These are phyloP conservation scores for Lyophyllum semitale DNA, from an alignment of 768 basidiomycete genomes.

Conservation along the genomic window DNA sequence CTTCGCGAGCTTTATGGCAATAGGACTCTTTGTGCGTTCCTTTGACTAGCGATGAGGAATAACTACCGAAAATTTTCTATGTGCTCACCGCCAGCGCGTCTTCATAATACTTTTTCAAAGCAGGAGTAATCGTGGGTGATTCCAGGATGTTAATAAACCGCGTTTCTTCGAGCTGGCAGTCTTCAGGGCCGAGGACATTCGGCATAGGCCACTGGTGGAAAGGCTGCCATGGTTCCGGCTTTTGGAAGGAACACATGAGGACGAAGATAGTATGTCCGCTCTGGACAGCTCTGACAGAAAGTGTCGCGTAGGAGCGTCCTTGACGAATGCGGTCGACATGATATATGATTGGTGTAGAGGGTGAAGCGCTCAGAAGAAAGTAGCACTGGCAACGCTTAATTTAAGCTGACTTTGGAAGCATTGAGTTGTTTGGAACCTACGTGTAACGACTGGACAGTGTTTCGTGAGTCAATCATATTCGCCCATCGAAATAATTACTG, in stretches of 20 bases:
- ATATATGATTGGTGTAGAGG: slow-evolving; percentile 75
- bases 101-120: slow-evolving; percentile 32
- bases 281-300: slow-evolving; percentile 61
- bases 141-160: slow-evolving; percentile 31
- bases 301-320: slow-evolving; percentile 73
- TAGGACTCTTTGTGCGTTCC: slow-evolving; percentile 71
- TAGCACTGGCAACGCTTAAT: slow-evolving; percentile 59
- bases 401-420: background rate
- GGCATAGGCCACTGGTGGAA: slow-evolving; percentile 72
- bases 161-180: slow-evolving; percentile 62
- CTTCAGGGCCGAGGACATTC: slow-evolving; percentile 54
- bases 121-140: slow-evolving; percentile 32
- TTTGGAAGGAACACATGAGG: slow-evolving; percentile 82
- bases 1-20: slow-evolving; percentile 59
- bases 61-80: background rate
- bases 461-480: background rate
- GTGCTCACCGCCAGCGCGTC: slow-evolving; percentile 29
- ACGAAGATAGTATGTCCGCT: slow-evolving; percentile 52
- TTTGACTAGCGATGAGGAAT: slow-evolving; percentile 24
- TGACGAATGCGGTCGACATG: slow-evolving; percentile 75
- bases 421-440: slow-evolving; percentile 40
- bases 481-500: slow-evolving; percentile 29
- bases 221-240: slow-evolving; percentile 76
- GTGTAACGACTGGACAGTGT: slow-evolving; percentile 58
- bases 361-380: slow-evolving; percentile 75